Base-by-base conservation (phyloP, 495 filamentous ascomycete genomes). In the Penicillium lagena region DNA sequence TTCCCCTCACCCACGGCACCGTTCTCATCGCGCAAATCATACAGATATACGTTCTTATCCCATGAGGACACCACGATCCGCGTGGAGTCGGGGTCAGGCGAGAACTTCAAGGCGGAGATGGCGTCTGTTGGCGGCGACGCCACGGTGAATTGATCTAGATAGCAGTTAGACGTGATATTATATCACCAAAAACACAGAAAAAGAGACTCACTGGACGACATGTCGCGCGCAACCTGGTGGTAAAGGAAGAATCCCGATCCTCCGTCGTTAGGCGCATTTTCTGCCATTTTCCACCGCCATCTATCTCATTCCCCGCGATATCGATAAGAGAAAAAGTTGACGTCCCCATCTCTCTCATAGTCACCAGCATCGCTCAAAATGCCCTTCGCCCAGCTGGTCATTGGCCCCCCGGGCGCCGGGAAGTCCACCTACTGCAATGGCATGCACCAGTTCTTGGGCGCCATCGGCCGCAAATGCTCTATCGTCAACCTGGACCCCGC, bases 391-490 rank as follows among this genome's bases (percentile, higher is more conserved):
- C 85, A 93, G 68, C 79, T 98, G 17, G 83, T 96, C 10, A 84
- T 96, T 45, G 93, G 93, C 10, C 89, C 91, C 22, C 91, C 93
- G 7, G 93, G 93, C 49, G 80, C 90, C 17, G 93, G 93, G 12
- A 98, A 98, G 68, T 95, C 90, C 37, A 98, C 93, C 7, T 96
- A 94, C 64, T 96, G 90, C 75, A 86, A 96, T 79, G 93, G 93
- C 52, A 95, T 98, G 87, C 87, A 95, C 54, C 93, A 98, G 70
- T 97, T 96, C 75, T 83, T 96, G 73, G 80, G 80, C 44, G 90
- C 93, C 39, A 95, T 98, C 58, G 88, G 88, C 34, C 85, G 93
- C 33, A 90, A 93, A 69, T 95, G 88, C 71, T 93, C 89, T 10
- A 78, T 95, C 34, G 87, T 96, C 45, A 98, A 98, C 66, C 83